A percentile compares a stretch with the other conserved stretches of the same genome.
phyloP scores from a whole-genome alignment of 176 grass and related monocot species.

The Phoenix dactylifera region DNA sequence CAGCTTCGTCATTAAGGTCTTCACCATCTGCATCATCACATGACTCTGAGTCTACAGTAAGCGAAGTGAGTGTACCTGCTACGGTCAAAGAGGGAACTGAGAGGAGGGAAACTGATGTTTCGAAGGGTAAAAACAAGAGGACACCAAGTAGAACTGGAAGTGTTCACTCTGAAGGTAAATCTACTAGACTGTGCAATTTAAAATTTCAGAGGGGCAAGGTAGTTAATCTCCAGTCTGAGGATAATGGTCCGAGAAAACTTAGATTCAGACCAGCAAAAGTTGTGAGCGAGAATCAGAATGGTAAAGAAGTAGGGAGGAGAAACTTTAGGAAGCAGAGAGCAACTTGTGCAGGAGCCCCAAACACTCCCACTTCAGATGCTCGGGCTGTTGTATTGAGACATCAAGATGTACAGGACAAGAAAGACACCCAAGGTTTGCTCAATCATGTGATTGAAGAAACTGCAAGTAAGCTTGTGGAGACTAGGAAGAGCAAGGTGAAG shows the following conservation, averaged over 20 bases:
- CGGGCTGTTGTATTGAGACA: constrained; percentile 40
- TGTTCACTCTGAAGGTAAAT: neutral
- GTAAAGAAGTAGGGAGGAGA: constrained; percentile 9
- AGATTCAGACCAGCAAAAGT: constrained; percentile 27
- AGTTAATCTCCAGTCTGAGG: constrained; percentile 22
- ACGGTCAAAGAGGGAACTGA: neutral
- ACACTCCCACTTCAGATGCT: constrained; percentile 4
- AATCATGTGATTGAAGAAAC: constrained; percentile 69
- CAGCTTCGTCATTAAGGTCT: neutral
- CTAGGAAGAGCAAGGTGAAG: constrained; percentile 71
- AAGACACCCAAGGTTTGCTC: constrained; percentile 28
- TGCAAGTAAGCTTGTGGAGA: constrained; percentile 44
- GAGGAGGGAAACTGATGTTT: neutral
- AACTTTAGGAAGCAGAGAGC: neutral
- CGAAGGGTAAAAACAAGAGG: constrained; percentile 23
- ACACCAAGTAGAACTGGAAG: constrained; percentile 7
- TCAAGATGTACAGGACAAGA: constrained; percentile 27
- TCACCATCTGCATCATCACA: too few species aligned
- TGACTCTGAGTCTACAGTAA: neutral
- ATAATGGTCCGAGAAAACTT: constrained; percentile 20
- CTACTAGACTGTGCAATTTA: constrained; percentile 21
- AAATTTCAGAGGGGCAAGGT: constrained; percentile 44
- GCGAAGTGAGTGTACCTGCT: neutral
- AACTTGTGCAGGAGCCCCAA: neutral
- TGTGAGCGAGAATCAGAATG: constrained; percentile 3